A percentile compares a stretch with the other conserved stretches of the same genome.
These are phyloP conservation scores for Diaporthe velutina DNA, from an alignment of 2,329 filamentous ascomycete genomes.

Conservation along the genomic window DNA sequence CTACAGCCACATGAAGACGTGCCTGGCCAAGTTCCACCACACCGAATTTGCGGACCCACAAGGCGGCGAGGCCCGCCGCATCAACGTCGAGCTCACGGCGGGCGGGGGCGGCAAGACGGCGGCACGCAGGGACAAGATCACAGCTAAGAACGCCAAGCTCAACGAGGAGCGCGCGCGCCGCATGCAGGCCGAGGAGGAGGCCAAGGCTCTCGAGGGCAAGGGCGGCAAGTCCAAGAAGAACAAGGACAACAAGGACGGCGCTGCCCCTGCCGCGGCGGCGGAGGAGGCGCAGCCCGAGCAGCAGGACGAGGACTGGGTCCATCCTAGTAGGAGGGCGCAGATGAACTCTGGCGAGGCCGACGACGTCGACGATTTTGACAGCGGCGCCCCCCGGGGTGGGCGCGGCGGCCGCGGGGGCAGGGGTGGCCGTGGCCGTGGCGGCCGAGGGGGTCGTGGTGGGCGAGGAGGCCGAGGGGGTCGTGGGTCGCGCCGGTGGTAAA, in stretches of 20 bases:
- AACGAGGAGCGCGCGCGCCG: slow-evolving; percentile 72
- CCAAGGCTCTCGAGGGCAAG: slow-evolving; percentile 48
- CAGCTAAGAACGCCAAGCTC: slow-evolving; percentile 87
- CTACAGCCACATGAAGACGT: slow-evolving; percentile 93
- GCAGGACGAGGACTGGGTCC: slow-evolving; percentile 56
- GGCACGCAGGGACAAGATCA: slow-evolving; percentile 80
- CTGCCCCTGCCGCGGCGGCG: slow-evolving; percentile 19
- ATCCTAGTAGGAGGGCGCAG: slow-evolving; percentile 63
- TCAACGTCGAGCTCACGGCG: slow-evolving; percentile 94
- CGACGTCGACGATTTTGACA: slow-evolving; percentile 9
- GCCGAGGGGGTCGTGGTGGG: background rate
- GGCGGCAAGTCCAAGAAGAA: slow-evolving; percentile 44
- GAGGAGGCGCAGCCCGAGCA: slow-evolving; percentile 45
- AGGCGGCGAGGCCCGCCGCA: slow-evolving; percentile 70
- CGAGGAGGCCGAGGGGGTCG: background rate
- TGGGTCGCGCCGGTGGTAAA: slow-evolving; percentile 11
- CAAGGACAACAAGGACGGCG: slow-evolving; percentile 43
- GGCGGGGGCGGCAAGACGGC: slow-evolving; percentile 88
- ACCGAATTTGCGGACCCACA: slow-evolving; percentile 75
- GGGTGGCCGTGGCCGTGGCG: slow-evolving; percentile 10
- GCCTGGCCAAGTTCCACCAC: slow-evolving; percentile 91
- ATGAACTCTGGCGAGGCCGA: slow-evolving; percentile 20
- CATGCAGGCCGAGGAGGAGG: slow-evolving; percentile 57
- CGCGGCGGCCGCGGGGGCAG: background rate
- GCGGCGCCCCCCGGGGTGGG: slow-evolving; percentile 11